A percentile compares a stretch with the other conserved stretches of the same genome.
phyloP scores from a whole-genome alignment of 306 rosid genomes.

The Dicorynia guianensis region DNA sequence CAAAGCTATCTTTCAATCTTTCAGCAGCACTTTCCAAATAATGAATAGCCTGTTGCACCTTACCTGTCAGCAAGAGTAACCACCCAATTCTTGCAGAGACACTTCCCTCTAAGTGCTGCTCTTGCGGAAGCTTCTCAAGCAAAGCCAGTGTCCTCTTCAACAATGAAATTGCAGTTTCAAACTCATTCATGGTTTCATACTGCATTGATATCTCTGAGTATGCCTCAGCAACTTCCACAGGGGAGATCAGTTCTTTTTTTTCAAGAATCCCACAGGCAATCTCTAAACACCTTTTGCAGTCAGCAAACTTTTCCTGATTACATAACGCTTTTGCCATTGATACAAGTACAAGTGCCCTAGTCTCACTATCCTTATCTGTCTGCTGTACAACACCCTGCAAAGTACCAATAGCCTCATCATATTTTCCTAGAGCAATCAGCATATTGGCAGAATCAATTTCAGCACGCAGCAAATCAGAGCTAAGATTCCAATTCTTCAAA shows the following conservation, averaged over 20 bases:
- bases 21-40: conserved; percentile 92
- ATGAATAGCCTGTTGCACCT: conserved; percentile 88
- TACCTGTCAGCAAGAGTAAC: conserved; percentile 85
- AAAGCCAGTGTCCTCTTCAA: conserved; percentile 72
- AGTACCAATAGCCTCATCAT: conserved; percentile 76
- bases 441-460: conserved; percentile 92
- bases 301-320: conserved; percentile 73
- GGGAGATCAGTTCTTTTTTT: conserved; percentile 65
- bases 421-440: conserved; percentile 85
- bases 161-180: conserved; percentile 85
- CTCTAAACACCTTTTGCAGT: conserved; percentile 76
- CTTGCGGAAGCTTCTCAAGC: conserved; percentile 91
- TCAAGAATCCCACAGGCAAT: conserved; percentile 83
- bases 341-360: conserved; percentile 75
- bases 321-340: conserved; percentile 90
- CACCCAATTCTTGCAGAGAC: conserved; percentile 92
- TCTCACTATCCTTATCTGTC: conserved; percentile 77
- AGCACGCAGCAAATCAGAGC: conserved; percentile 72
- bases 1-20: conserved; percentile 88
- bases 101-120: conserved; percentile 91
- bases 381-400: conserved; percentile 68
- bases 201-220: conserved; percentile 89
- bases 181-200: conserved; percentile 90
- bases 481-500: conserved; percentile 87
- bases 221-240: conserved; percentile 85